phyloP scores from a whole-genome alignment of 2,329 filamentous ascomycete species.

The Capronia coronata region DNA sequence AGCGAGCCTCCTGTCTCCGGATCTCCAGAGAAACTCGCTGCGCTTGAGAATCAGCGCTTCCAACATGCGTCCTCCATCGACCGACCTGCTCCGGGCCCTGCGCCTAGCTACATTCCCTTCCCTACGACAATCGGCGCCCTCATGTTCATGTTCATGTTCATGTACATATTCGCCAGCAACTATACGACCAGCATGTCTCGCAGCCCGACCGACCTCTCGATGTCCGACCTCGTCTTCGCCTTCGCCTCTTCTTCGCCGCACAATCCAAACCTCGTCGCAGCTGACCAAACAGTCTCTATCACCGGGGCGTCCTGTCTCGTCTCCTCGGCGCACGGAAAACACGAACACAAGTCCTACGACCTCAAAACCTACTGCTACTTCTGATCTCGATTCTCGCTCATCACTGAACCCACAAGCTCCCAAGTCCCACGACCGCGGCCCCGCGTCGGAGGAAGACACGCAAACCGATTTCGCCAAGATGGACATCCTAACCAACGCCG shows the following conservation, averaged over 20 bases:
- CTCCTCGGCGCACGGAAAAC: background rate
- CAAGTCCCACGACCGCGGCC: constrained; percentile 53
- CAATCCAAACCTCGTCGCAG: constrained; percentile 1
- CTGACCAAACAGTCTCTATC: background rate
- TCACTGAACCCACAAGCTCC: constrained; percentile 29
- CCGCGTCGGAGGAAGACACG: constrained; percentile 54
- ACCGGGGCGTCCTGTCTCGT: background rate
- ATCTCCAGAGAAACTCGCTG: no score
- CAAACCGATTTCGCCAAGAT: constrained; percentile 67
- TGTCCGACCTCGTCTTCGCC: constrained; percentile 4
- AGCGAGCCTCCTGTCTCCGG: no score
- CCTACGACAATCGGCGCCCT: background rate
- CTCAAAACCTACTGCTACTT: background rate
- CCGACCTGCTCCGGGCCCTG: constrained; percentile 39
- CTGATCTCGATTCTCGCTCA: no score
- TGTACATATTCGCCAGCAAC: no score
- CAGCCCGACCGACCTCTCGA: background rate
- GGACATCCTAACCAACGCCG: constrained; percentile 70
- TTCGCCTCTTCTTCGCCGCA: background rate
- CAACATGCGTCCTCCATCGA: constrained; percentile 33
- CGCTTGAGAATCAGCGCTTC: no score
- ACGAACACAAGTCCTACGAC: background rate
- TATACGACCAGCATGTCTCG: background rate
- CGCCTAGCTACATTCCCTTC: constrained; percentile 32
- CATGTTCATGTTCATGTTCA: no score